Base-by-base conservation (phyloP, 2,329 filamentous ascomycete genomes). In the Pseudogymnoascus sp. region DNA sequence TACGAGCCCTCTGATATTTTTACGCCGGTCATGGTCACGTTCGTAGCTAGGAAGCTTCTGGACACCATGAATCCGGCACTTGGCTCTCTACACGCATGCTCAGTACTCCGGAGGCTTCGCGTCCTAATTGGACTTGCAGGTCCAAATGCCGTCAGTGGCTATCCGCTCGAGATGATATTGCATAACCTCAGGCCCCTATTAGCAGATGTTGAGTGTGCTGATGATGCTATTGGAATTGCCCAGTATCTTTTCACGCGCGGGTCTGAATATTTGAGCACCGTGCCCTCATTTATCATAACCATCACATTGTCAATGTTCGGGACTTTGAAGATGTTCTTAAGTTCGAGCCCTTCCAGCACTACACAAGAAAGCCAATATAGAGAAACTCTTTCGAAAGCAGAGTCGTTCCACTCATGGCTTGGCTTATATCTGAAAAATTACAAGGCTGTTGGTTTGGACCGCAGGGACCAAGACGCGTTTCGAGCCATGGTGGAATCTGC, bases 141-240 rank as follows among this genome's bases (percentile, higher is more conserved):
- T 0, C 74, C 84, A 0, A 81, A 86, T 61, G 90, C 89, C n/a
- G 79, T 88, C 23, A 78, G 85, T 42, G 89, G 88, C 0, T 97
- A 97, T 71, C 90, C 91, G 10, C 75, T 97, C 12, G 91, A 99
- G 74, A 95, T 97, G 90, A 80, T 96, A 0, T 80, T 99, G 1
- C 90, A 92, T 70, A 88, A 89, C 1, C 80, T 96, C 18, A 83
- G 89, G 8, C 86, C 86, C 0, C 96, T 92, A 68, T 79, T 97
- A 5, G 87, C 88, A 1, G 88, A 97, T 68, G 82, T 87, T 0
- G 89, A 96, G 71, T 97, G 93, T 74, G 90, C 93, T 8, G 91
- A 96, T 71, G 95, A 99, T 77, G 87, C 90, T 1, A 81, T 97
- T 51, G 93, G 93, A 0, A 83, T 99, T 36, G 86, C 90, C 65